Base-by-base conservation (phyloP, 2,329 filamentous ascomycete genomes). In the Curvularia sp. region DNA sequence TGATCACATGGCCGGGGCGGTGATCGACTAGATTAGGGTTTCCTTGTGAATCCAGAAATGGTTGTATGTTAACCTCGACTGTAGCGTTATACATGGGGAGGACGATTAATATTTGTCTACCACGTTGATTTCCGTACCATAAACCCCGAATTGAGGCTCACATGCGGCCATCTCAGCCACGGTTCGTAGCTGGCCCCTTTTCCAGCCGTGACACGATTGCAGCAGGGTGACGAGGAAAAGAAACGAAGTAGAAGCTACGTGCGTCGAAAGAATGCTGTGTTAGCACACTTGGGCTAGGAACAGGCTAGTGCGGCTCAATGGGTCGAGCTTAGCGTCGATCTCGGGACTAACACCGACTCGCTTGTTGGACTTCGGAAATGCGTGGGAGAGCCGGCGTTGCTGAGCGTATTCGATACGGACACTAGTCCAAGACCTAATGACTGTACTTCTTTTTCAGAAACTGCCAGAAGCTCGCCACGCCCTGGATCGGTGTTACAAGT, bases 311-410 rank as follows among this genome's bases (percentile, higher is more conserved):
- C 22, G 4, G 12, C 42, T 43, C 43, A 41, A 38, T 12, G 18
- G 20, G 44, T 39, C 43, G 51, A 31, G 41, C n/a, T 30, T 10
- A 22, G 20, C 39, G 58, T 35, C 39, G 52, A 59, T 55, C 48
- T 55, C 49, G 58, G 47, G 5, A 41, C 53, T 50, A 57, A 44
- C 31, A 26, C 44, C 39, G 39, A 41, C 48, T 50, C 48, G 48
- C 48, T 22, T 50, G 15, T 20, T 35, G 28, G n/a, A 20, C 33
- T 26, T 42, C 57, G 53, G 57, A 48, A 28, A 48, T 48, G 33
- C 13, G 18, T 59, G n/a, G 57, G 55, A 59, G 55, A 55, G 51
- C 59, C 56, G 59, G 35, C 38, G 33, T 56, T 6, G 43, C 38
- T 44, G 48, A 51, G 60, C 42, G 39, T 51, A 18, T 41, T 44